Evolutionary conservation across 495 filamentous ascomycete species (phyloP).

Genomic region (Penicillium paradoxum): DNA sequence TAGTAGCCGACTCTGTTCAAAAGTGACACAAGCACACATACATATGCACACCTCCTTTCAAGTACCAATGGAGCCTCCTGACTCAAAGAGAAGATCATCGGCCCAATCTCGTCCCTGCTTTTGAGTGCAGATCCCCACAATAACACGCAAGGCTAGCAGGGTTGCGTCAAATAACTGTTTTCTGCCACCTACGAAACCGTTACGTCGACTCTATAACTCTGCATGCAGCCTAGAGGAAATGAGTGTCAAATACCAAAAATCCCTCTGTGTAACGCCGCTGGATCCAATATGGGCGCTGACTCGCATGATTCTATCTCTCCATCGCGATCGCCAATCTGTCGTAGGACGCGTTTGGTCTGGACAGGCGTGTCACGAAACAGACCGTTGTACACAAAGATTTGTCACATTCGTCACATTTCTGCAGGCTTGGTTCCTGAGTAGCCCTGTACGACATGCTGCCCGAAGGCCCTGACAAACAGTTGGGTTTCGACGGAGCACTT

Average conservation of each 20-base stretch:
- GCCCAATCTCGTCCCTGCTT: background rate
- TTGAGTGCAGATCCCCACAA: background rate
- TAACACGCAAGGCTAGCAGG: background rate
- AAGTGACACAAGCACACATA: background rate
- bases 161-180: background rate
- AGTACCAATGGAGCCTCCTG: background rate
- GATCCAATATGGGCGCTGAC: background rate
- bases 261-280: background rate
- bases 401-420: background rate
- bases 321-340: background rate
- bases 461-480: background rate
- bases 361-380: background rate
- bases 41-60: background rate
- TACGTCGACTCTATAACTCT: background rate
- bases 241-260: background rate
- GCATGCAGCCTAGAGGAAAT: background rate
- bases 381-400: background rate
- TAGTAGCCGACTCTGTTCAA: background rate
- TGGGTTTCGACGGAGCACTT: too few relatives aligned
- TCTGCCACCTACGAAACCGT: background rate
- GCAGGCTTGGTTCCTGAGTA: background rate
- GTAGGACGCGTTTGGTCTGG: background rate
- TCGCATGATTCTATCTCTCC: background rate
- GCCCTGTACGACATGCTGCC: constrained; percentile 3
- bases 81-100: background rate